Evolutionary conservation across 2,329 filamentous ascomycete species (phyloP).

Genomic region (Arachnomyces sp.): DNA sequence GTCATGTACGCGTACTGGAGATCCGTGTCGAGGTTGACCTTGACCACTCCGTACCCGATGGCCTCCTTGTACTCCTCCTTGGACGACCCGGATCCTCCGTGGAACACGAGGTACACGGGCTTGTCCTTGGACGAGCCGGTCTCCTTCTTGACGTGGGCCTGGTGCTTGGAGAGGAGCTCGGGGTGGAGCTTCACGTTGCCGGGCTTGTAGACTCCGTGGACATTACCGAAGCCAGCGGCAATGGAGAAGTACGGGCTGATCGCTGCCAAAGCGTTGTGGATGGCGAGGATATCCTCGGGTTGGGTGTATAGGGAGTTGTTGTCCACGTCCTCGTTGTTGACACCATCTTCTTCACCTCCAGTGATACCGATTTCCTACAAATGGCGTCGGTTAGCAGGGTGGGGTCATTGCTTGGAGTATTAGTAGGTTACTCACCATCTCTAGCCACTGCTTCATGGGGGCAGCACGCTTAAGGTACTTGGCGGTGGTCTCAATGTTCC

Average conservation of each 20-base stretch:
- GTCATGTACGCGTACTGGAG: slow-evolving; percentile 89
- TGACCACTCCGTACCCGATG: slow-evolving; percentile 90
- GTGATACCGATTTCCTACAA: slow-evolving; percentile 76
- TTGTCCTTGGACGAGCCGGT: slow-evolving; percentile 64
- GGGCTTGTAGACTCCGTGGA: slow-evolving; percentile 98
- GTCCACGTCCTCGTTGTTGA: slow-evolving; percentile 97
- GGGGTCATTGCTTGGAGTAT: neutral
- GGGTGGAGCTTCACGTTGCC: slow-evolving; percentile 96
- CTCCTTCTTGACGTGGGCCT: slow-evolving; percentile 80
- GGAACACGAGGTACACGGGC: slow-evolving; percentile 99
- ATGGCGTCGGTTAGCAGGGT: slow-evolving; percentile 1
- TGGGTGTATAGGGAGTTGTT: slow-evolving; percentile 97
- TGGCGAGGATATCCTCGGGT: slow-evolving; percentile 88
- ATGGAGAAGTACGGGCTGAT: slow-evolving; percentile 98
- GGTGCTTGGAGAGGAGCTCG: slow-evolving; percentile 93
- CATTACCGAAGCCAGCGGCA: slow-evolving; percentile 95
- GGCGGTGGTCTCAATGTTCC: slow-evolving; percentile 86
- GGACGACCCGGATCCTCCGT: slow-evolving; percentile 86
- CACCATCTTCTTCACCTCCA: slow-evolving; percentile 93
- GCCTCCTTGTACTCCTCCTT: slow-evolving; percentile 86
- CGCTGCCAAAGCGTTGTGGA: slow-evolving; percentile 74
- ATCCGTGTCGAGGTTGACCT: slow-evolving; percentile 99
- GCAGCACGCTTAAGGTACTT: slow-evolving; percentile 89
- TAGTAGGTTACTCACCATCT: slow-evolving; percentile 61
- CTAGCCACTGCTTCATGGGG: slow-evolving; percentile 97